Evolutionary conservation across 177 flowering plant species (phyloP).

Genomic region (Telopea speciosissima): DNA sequence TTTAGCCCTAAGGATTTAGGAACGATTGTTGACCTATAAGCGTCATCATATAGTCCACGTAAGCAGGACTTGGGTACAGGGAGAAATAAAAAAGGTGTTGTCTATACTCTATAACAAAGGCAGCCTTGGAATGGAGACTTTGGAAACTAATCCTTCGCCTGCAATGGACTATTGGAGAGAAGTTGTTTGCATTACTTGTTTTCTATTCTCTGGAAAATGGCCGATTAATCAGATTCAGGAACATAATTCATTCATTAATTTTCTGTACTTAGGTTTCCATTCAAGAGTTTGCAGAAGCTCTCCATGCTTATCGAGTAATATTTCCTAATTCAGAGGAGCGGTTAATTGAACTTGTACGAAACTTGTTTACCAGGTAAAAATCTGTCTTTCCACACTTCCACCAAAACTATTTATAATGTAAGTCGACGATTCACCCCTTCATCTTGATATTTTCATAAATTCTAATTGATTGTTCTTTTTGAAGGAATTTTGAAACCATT

Average conservation of each 20-base stretch:
- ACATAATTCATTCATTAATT: not conserved
- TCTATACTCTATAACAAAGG: too few species aligned
- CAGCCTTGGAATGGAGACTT: too few species aligned
- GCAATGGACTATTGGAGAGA: not conserved
- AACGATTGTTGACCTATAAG: too few species aligned
- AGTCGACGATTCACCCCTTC: not conserved
- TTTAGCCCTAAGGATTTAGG: too few species aligned
- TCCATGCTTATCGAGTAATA: slow-evolving; percentile 81
- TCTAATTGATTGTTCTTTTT: slow-evolving; percentile 14
- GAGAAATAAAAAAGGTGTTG: too few species aligned
- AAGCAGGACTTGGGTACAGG: too few species aligned
- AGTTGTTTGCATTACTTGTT: not conserved
- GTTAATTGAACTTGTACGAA: slow-evolving; percentile 54
- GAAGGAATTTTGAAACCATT: slow-evolving; percentile 69
- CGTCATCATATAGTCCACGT: too few species aligned
- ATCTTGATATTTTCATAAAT: slow-evolving; percentile 1
- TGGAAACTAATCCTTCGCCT: not conserved
- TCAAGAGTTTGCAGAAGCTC: slow-evolving; percentile 70
- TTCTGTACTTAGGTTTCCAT: slow-evolving; percentile 49
- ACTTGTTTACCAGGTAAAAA: slow-evolving; percentile 52
- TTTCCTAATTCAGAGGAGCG: slow-evolving; percentile 81
- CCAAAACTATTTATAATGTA: not conserved
- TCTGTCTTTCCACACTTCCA: not conserved
- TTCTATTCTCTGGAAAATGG: not conserved
- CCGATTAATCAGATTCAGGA: not conserved